These are phyloP conservation scores for Fusarium mundagurra DNA, from an alignment of 2,329 filamentous ascomycete genomes.

Conservation along the genomic window DNA sequence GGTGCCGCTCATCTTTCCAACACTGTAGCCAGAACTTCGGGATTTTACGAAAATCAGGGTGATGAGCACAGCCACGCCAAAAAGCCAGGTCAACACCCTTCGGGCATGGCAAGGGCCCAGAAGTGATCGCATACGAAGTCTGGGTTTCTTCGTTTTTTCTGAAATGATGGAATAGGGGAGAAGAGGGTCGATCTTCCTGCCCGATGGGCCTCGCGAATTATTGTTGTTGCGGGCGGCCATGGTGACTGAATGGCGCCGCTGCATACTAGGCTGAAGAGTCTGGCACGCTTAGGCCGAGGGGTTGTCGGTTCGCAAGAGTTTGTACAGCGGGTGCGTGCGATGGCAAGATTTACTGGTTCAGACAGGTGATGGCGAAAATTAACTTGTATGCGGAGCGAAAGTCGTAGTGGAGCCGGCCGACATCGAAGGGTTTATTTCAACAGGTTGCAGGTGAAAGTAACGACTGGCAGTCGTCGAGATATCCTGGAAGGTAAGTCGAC, in stretches of 20 bases:
- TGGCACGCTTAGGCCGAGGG: slow-evolving; percentile 33
- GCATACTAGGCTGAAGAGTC: slow-evolving; percentile 41
- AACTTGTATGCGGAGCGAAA: slow-evolving; percentile 36
- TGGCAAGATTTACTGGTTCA: slow-evolving; percentile 15
- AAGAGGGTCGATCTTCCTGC: slow-evolving; percentile 47
- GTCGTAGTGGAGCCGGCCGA: slow-evolving; percentile 42
- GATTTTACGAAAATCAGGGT: slow-evolving; percentile 53
- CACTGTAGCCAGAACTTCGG: slow-evolving; percentile 40
- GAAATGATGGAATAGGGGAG: slow-evolving; percentile 47
- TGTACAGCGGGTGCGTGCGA: slow-evolving; percentile 13
- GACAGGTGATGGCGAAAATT: slow-evolving; percentile 23
- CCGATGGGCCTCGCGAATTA: slow-evolving; percentile 45
- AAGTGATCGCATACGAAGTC: slow-evolving; percentile 55
- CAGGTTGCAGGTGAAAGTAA: slow-evolving; percentile 38
- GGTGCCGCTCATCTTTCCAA: slow-evolving; percentile 39
- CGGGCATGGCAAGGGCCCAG: slow-evolving; percentile 64
- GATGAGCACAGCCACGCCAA: slow-evolving; percentile 54
- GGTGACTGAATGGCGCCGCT: slow-evolving; percentile 46
- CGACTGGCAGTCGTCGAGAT: slow-evolving; percentile 45
- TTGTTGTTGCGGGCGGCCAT: slow-evolving; percentile 50
- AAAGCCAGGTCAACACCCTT: slow-evolving; percentile 61
- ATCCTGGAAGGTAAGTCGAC: slow-evolving; percentile 39
- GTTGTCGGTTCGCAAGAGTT: slow-evolving; percentile 11
- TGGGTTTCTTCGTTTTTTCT: slow-evolving; percentile 49
- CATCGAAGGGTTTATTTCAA: slow-evolving; percentile 41